Evolutionary conservation across 768 basidiomycete genomes (phyloP).

Genomic region (Steccherinum ochraceum): DNA sequence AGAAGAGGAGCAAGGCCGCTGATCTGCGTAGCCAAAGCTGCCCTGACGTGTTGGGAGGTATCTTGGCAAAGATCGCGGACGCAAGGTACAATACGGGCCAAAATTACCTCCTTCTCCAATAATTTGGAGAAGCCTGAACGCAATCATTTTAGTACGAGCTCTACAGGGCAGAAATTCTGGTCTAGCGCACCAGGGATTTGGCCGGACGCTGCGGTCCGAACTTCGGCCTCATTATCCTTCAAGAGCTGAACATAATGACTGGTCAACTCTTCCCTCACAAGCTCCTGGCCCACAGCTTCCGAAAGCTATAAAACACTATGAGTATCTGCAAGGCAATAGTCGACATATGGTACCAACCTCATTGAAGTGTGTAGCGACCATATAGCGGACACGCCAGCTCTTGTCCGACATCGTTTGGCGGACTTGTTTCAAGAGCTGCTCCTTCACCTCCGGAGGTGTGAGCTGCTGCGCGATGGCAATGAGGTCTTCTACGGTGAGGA

Average conservation of each 20-base stretch:
- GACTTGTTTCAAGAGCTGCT: slow-evolving; percentile 82
- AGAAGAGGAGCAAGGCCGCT: slow-evolving; percentile 93
- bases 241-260: slow-evolving; percentile 88
- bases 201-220: slow-evolving; percentile 90
- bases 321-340: neutral
- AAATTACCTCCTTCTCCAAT: slow-evolving; percentile 88
- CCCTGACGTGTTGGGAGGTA: slow-evolving; percentile 93
- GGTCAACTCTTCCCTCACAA: slow-evolving; percentile 91
- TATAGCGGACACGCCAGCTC: slow-evolving; percentile 98
- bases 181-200: slow-evolving; percentile 88
- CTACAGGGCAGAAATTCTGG: too few relatives aligned
- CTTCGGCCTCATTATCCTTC: slow-evolving; percentile 99
- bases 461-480: slow-evolving; percentile 88
- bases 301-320: slow-evolving; percentile 54
- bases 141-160: too few relatives aligned
- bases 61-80: slow-evolving; percentile 93
- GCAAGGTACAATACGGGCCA: slow-evolving; percentile 89
- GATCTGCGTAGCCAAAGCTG: slow-evolving; percentile 93
- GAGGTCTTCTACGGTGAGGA: slow-evolving; percentile 92
- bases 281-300: slow-evolving; percentile 80
- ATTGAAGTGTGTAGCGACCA: slow-evolving; percentile 97
- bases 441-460: slow-evolving; percentile 83
- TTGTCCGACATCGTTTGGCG: slow-evolving; percentile 88
- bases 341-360: slow-evolving; percentile 45
- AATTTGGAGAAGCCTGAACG: slow-evolving; percentile 84